Percentiles rank a stretch among this genome's conserved stretches.
These are phyloP conservation scores for Hypoxylon intermedium DNA, from an alignment of 495 filamentous ascomycete genomes.

Conservation along the genomic window DNA sequence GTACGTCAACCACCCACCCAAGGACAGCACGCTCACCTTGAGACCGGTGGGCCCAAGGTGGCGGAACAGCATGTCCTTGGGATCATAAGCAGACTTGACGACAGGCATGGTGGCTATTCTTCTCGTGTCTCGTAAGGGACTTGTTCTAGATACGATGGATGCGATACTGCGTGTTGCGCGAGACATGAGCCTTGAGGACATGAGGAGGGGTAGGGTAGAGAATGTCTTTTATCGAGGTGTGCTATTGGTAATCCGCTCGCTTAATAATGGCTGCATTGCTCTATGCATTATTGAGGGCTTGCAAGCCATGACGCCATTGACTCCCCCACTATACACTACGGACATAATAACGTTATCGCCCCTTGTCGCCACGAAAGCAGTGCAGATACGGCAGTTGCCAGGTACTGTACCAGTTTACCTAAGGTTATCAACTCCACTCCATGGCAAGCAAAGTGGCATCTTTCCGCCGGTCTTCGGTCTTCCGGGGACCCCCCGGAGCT, in stretches of 20 bases:
- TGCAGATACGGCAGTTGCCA: no score
- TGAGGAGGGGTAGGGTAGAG: neutral
- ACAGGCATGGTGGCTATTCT: slow-evolving; percentile 35
- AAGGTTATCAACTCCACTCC: no score
- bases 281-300: neutral
- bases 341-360: neutral
- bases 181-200: slow-evolving; percentile 9
- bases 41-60: slow-evolving; percentile 71
- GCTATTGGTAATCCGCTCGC: neutral
- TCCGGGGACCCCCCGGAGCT: no score
- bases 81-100: slow-evolving; percentile 53
- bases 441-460: no score
- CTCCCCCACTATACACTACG: neutral
- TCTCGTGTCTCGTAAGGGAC: slow-evolving; percentile 16
- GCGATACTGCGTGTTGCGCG: neutral
- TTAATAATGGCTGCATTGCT: neutral
- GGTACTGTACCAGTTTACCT: no score
- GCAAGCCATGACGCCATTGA: slow-evolving; percentile 3
- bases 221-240: neutral
- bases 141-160: neutral
- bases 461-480: no score
- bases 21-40: slow-evolving; percentile 71
- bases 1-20: slow-evolving; percentile 66
- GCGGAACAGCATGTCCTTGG: slow-evolving; percentile 71
- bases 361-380: neutral